Evolutionary conservation across 148 eudicot species (phyloP), one percentile per base, ranked within the genome.

Genomic region (Diospyros lotus): DNA sequence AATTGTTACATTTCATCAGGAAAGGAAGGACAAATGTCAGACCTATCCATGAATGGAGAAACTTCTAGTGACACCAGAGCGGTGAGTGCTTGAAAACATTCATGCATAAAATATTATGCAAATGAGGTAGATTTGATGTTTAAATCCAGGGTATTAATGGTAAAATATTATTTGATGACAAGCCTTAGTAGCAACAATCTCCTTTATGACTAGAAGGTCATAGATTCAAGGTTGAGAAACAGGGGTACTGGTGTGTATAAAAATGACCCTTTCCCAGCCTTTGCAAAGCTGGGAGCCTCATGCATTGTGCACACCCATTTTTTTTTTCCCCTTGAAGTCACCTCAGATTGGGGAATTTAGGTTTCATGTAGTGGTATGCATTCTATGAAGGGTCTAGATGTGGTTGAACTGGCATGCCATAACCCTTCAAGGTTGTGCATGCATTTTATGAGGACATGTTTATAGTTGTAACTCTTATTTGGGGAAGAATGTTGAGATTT

Each of bases 1-100:
- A 9, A n/a, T 72, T 55, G 58, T 28, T 77, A 9, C 50, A 66
- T 46, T 73, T 13, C 44, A 38, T 73, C 61, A 78, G 80, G 76
- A 39, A 3, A 58, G 18, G 60, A 78, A 46, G 52, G 11, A n/a
- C 65, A 15, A 62, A 78, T 73, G 80, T 51, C 67, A 48, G 56
- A 73, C 53, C 5, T 59, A 51, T 59, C 55, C 18, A 66, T 39
- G 12, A 43, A 58, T 42, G 68, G 70, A 0, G 76, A 66, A n/a
- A 66, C 66, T 66, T 43, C 46, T 60, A 59, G 15, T 40, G 11
- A 38, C 45, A 42, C 4, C 48, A 39, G 44, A 48, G 10, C 75
- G 6, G 80, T 78, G 67, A 72, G 80, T 73, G 44, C 5, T 66
- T 9, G 18, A 56, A 7, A 54, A 44, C 2, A 10, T 64, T 43